phyloP scores from a whole-genome alignment of 2,329 filamentous ascomycete genomes.

The Neonectria hederae region DNA sequence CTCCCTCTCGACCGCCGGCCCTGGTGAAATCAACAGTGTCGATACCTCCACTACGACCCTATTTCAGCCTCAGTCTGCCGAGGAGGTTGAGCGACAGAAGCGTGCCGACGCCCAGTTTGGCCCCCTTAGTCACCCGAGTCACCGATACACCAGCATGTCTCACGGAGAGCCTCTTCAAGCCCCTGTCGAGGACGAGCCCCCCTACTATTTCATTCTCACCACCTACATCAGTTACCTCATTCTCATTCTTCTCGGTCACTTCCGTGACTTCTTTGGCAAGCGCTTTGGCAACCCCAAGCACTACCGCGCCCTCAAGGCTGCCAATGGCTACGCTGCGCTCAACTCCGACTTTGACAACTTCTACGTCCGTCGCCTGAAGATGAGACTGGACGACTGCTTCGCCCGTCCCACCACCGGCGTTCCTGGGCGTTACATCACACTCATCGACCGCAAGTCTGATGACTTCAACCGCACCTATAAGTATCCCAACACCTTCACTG shows the following conservation, averaged over 20 bases:
- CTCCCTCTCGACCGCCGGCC: constrained; percentile 86
- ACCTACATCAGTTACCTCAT: constrained; percentile 99
- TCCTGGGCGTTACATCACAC: constrained; percentile 90
- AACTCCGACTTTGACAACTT: constrained; percentile 99
- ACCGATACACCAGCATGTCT: constrained; percentile 90
- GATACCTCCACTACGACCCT: constrained; percentile 80
- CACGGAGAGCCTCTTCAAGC: constrained; percentile 81
- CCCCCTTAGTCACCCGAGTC: constrained; percentile 79
- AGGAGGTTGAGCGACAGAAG: constrained; percentile 79
- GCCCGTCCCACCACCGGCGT: constrained; percentile 92
- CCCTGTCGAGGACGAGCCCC: constrained; percentile 92
- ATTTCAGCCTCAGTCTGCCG: constrained; percentile 87
- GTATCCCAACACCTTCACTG: constrained; percentile 87
- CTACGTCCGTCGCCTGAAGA: constrained; percentile 91
- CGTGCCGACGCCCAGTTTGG: constrained; percentile 91
- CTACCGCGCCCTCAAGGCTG: constrained; percentile 83
- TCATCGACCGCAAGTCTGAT: constrained; percentile 89
- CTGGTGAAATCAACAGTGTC: constrained; percentile 75
- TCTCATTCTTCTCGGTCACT: constrained; percentile 93
- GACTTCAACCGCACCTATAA: constrained; percentile 93
- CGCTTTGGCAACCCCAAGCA: constrained; percentile 84
- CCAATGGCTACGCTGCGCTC: constrained; percentile 91
- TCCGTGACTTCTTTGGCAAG: constrained; percentile 98
- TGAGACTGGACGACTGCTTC: constrained; percentile 97
- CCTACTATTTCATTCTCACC: constrained; percentile 95